These are phyloP conservation scores for Ustilago loliicola DNA, from an alignment of 1,284 basidiomycete genomes.

Conservation along the genomic window DNA sequence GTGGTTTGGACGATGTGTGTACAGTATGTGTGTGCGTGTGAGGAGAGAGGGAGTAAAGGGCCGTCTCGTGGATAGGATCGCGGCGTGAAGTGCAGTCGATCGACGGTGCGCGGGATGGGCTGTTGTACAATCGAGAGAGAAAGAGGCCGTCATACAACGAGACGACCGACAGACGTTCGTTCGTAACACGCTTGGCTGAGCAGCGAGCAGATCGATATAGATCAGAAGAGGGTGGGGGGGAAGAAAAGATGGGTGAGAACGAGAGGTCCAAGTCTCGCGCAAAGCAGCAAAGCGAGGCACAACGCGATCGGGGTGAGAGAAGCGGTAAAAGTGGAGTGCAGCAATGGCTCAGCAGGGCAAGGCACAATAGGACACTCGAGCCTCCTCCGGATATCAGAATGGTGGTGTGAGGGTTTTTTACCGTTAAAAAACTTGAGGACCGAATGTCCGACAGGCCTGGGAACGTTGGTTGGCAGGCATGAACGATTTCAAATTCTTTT, in stretches of 20 bases:
- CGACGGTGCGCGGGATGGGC: not conserved
- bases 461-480: conserved; percentile 9
- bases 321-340: conserved; percentile 1
- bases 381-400: not conserved
- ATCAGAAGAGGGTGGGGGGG: not conserved
- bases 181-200: not conserved
- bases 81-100: not conserved
- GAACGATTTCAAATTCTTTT: conserved; percentile 6
- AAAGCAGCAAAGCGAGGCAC: not conserved
- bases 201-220: conserved; percentile 6
- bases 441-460: conserved; percentile 26
- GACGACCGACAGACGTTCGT: conserved; percentile 4
- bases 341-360: not conserved
- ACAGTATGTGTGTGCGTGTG: not conserved
- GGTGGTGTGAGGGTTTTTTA: not conserved
- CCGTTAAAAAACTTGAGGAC: not conserved
- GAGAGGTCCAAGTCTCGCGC: not conserved
- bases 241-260: not conserved
- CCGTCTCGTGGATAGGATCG: not conserved
- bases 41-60: not conserved
- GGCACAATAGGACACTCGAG: not conserved
- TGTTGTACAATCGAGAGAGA: not conserved
- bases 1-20: not conserved
- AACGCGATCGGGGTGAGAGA: not conserved
- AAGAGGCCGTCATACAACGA: not conserved